Evolutionary conservation across 2,329 filamentous ascomycete species (phyloP), one percentile per base, ranked within the genome.

Genomic region (Celoporthe dispersa): DNA sequence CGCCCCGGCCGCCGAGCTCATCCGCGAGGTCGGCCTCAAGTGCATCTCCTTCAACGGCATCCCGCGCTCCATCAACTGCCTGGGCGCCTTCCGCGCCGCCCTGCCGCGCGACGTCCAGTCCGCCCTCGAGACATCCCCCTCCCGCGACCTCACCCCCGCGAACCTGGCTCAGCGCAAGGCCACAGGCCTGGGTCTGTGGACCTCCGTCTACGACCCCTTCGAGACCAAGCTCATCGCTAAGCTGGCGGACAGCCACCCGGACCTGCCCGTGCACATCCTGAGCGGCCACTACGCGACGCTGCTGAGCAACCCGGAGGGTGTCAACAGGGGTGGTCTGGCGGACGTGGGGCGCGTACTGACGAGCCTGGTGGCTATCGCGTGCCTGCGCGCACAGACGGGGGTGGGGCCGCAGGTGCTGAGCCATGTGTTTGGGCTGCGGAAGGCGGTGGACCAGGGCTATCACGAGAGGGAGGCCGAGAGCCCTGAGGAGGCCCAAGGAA

Each of bases 21-120:
- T 94, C 83, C 88, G 91, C 75, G 91, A 94, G 74, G 86, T 93
- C 70, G 91, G 90, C 1, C 84, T 93, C 72, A n/a, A n/a, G 79
- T 93, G 91, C 80, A 93, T 94, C 79, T 90, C 89, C 70, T 92
- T 94, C 85, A 93, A 93, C 81, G 91, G 91, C 73, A 93, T 96
- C 75, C 93, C 93, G 1, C 90, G 93, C 73, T 91, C 90, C 35
- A 96, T 96, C 83, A 96, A 96, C 84, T 90, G 88, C 75, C 89
- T 97, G 1, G 90, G 90, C 75, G 89, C 89, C 33, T 94, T 94
- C 83, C 85, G 87, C 75, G 83, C 85, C 53, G 82, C 84, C 37
- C 87, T 96, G 0, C 90, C 92, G 0, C 70, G 81, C 0, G 80
- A 85, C 6, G 81, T 94, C 5, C 78, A 83, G 3, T 77, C 83